Evolutionary conservation across 345 rosid species (phyloP), one percentile per base, ranked within the genome.

Genomic region (Hibiscus syriacus): DNA sequence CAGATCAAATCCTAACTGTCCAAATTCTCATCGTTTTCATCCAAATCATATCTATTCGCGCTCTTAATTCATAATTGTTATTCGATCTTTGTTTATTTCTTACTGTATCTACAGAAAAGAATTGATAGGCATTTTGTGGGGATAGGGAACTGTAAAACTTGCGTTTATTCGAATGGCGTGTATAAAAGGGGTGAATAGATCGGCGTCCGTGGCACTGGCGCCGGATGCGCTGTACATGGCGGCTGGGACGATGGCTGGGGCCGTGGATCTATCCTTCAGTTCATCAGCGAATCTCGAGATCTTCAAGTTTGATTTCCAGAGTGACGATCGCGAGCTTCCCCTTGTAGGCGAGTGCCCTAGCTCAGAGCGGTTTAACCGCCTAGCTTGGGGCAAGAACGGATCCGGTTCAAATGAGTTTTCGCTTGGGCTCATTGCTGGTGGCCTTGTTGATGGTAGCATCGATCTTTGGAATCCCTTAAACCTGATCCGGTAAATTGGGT

Each of bases 241-340:
- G 6, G 96, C 99, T 29, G 99, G 99, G 11, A 95, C 99, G 67
- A 90, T 92, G 99, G 99, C 98, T 5, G 97, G 96, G 43, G 99
- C 97, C 6, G 97, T 95, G 74, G 99, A 95, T 86, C 86, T 81
- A 64, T 90, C 96, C 4, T 95, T 95, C 74, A 95, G 98, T 68
- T 92, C 98, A 8, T 85, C 96, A 20, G 97, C 97, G 26, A 84
- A 74, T 62, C 87, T 95, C 67, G 99, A 95, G 90, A 92, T 95
- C 84, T 95, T 95, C 74, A 82, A 88, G 85, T 86, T 95, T 39
- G 98, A 95, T 72, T 95, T 95, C 73, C 98, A 92, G 78, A 90
- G 93, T 4, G 97, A 90, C 45, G 92, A 92, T 80, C 95, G 52
- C 34, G 96, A 92, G 52, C 84, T 95, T 73, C 78, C 86, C 5